Evolutionary conservation across 2,329 filamentous ascomycete genomes (phyloP), one percentile per base, ranked within the genome.

Genomic region (Grosmannia huntii): DNA sequence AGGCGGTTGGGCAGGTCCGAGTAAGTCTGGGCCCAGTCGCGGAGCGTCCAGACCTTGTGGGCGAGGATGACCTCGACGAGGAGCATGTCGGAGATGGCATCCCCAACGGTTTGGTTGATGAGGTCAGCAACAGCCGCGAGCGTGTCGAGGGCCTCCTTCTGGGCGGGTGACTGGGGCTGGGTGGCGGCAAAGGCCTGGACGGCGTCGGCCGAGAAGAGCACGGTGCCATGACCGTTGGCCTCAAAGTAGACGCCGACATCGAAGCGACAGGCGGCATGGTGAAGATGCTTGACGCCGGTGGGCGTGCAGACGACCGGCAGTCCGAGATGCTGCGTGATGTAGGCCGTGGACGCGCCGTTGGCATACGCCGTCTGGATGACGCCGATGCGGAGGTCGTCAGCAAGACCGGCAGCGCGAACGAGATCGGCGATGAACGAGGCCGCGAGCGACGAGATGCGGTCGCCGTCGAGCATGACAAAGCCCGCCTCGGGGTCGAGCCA

Each of bases 221-320:
- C 87, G 11, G 94, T 99, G 64, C 94, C 94, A 72, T 99, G 94
- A 33, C 94, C 94, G 69, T 99, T 99, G 63, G 94, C 94, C 76
- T 99, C 94, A 67, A 99, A 99, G 76, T 99, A 99, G 56, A 97
- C 90, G 59, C 94, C 94, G 58, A 97, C 85, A 67, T 99, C 94
- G 66, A 95, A 96, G 64, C 91, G 89, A 67, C 89, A 85, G 46
- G 94, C 94, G n/a, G 90, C 94, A 68, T 97, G 94, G 74, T 99
- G 94, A 62, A 99, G 81, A 73, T 96, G 89, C 78, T 99, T 99
- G 62, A 99, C 94, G 64, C 94, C 94, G 0, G 94, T 99, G 16
- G 90, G 85, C 1, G 94, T 97, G 79, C 89, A 96, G 60, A 95
- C 85, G 25, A 96, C 89, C 54, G 91, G 91, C 49, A 99, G 83